phyloP scores from a whole-genome alignment of 2,329 filamentous ascomycete species.

The Metarhizium brunneum region DNA sequence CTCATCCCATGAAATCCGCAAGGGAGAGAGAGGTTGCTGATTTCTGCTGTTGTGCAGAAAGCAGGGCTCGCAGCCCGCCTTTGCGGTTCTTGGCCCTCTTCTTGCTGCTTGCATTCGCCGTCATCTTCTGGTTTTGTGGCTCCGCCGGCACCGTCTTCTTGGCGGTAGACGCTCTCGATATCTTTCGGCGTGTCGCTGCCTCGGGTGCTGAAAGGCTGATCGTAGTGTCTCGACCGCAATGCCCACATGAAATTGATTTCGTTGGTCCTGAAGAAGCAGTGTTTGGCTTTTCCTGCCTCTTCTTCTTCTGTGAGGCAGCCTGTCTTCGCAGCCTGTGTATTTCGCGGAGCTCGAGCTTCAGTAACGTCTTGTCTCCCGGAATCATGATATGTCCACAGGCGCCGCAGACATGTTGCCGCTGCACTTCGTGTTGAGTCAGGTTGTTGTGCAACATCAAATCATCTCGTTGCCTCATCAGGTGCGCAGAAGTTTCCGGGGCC shows the following conservation, averaged over 20 bases:
- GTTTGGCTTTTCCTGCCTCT: neutral
- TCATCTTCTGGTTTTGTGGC: constrained; percentile 16
- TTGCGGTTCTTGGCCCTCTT: constrained; percentile 58
- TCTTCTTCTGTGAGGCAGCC: neutral
- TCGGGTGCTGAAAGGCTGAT: constrained; percentile 30
- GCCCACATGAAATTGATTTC: constrained; percentile 30
- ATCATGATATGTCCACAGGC: constrained; percentile 54
- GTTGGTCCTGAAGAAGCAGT: constrained; percentile 6
- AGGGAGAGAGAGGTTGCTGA: constrained; percentile 37
- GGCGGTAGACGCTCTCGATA: constrained; percentile 8
- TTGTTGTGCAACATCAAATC: constrained; percentile 38
- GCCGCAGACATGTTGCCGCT: constrained; percentile 46
- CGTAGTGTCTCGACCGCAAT: constrained; percentile 34
- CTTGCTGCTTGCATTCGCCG: constrained; percentile 50
- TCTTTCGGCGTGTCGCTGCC: constrained; percentile 15
- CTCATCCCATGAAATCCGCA: constrained; percentile 39
- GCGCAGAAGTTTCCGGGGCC: constrained; percentile 48
- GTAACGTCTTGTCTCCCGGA: constrained; percentile 33
- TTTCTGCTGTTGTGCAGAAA: constrained; percentile 42
- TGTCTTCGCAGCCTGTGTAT: neutral
- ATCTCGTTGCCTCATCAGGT: constrained; percentile 46
- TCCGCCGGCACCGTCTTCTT: constrained; percentile 11
- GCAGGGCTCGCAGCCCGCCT: constrained; percentile 54
- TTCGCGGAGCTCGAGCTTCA: constrained; percentile 27
- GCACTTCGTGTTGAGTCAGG: constrained; percentile 33